Evolutionary conservation across 371 early-diverging fungal species (phyloP).

Genomic region (Zopfochytrium polystomum): DNA sequence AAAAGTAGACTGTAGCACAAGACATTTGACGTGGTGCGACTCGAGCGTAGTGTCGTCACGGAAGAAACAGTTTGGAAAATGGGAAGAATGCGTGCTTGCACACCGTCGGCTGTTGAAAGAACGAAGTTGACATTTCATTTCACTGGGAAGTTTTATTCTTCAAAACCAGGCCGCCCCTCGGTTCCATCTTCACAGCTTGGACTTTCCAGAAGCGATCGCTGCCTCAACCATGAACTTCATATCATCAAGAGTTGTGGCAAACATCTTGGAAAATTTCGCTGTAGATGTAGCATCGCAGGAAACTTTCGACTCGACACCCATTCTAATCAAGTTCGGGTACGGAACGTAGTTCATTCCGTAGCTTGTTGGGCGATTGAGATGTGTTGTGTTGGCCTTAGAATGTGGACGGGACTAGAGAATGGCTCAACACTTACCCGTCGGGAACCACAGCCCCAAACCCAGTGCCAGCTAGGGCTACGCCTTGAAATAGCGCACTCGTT

Average conservation of each 20-base stretch:
- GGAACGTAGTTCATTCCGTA: slow-evolving; percentile 90
- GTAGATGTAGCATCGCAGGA: slow-evolving; percentile 25
- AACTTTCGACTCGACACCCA: slow-evolving; percentile 76
- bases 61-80: too few relatives aligned
- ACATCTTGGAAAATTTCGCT: slow-evolving; percentile 19
- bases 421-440: slow-evolving; percentile 81
- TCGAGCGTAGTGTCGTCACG: too few relatives aligned
- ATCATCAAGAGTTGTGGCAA: slow-evolving; percentile 25
- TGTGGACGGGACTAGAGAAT: slow-evolving; percentile 25
- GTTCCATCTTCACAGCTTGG: slow-evolving; percentile 6
- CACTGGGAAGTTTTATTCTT: too few relatives aligned
- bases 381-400: neutral
- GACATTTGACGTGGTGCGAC: too few relatives aligned
- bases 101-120: too few relatives aligned
- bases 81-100: too few relatives aligned
- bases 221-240: slow-evolving; percentile 9
- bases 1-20: too few relatives aligned
- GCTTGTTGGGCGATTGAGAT: slow-evolving; percentile 55
- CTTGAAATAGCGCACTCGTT: slow-evolving; percentile 68
- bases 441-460: slow-evolving; percentile 73
- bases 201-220: neutral
- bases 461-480: slow-evolving; percentile 62
- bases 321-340: slow-evolving; percentile 61
- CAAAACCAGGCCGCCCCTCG: too few relatives aligned
- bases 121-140: too few relatives aligned